Percentiles rank a stretch among this genome's conserved stretches.
These are phyloP conservation scores for Basipetospora chlamydospora DNA, from an alignment of 2,329 filamentous ascomycete species.

Conservation along the genomic window DNA sequence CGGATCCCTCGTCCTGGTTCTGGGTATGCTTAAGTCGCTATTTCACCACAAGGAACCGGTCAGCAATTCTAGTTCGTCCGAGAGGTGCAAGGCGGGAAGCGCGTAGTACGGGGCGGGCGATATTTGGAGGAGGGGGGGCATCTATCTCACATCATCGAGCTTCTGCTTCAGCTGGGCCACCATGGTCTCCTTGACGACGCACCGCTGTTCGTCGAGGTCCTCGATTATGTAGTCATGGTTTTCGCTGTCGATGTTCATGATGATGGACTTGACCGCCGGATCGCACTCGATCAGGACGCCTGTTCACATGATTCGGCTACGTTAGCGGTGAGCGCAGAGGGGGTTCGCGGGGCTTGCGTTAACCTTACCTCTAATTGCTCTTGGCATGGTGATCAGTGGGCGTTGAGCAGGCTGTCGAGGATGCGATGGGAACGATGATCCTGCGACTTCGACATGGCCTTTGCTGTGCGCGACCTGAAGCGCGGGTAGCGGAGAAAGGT, in stretches of 20 bases:
- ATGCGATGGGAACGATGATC: not conserved
- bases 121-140: not conserved
- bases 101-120: not conserved
- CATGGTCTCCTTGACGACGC: conserved; percentile 64
- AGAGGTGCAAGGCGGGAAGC: not conserved
- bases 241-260: conserved; percentile 58
- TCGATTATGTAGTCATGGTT: conserved; percentile 65
- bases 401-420: not conserved
- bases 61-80: not conserved
- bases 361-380: conserved; percentile 43
- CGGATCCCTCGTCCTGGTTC: conserved; percentile 35
- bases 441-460: too few species aligned
- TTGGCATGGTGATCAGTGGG: conserved; percentile 31
- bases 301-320: too few species aligned
- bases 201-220: conserved; percentile 62
- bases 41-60: not conserved
- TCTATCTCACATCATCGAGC: conserved; percentile 46
- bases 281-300: conserved; percentile 70
- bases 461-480: too few species aligned
- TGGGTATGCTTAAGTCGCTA: conserved; percentile 38
- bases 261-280: conserved; percentile 77
- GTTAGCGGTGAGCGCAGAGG: too few species aligned
- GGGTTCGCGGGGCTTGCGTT: not conserved
- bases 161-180: conserved; percentile 50
- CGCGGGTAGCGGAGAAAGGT: too few species aligned